Percentiles rank a stretch among this genome's conserved stretches.
These are phyloP conservation scores for Phaffia rhodozyma DNA, from an alignment of 1,284 basidiomycete genomes.

Conservation along the genomic window DNA sequence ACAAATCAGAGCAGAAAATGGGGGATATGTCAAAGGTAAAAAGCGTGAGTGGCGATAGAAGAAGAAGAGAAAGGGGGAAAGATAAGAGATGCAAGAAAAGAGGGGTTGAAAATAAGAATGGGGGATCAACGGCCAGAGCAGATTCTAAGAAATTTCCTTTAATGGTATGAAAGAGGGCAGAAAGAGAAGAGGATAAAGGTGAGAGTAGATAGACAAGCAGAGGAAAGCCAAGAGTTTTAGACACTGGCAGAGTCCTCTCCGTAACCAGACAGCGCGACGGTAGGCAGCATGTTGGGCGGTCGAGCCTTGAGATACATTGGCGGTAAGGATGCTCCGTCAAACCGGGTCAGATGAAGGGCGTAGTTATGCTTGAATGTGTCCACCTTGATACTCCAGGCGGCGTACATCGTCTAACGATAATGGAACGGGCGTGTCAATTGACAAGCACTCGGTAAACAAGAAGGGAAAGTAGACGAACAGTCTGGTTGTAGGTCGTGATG, in stretches of 20 bases:
- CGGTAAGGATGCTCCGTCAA: constrained; percentile 35
- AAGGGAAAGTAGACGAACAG: constrained; percentile 25
- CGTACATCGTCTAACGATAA: constrained; percentile 24
- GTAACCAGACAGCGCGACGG: constrained; percentile 31
- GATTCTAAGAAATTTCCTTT: too few species aligned
- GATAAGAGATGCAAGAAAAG: too few species aligned
- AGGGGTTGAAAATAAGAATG: too few species aligned
- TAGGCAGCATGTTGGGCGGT: constrained; percentile 38
- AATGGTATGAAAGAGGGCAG: too few species aligned
- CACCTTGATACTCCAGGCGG: constrained; percentile 33
- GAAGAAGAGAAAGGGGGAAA: too few species aligned
- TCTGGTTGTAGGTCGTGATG: constrained; percentile 64
- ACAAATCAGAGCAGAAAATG: too few species aligned
- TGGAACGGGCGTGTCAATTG: background rate
- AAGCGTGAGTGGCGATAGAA: too few species aligned
- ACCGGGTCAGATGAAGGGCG: constrained; percentile 30
- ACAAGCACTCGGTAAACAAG: background rate
- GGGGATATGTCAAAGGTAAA: too few species aligned
- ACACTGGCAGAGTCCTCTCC: background rate
- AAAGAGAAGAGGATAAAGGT: too few species aligned
- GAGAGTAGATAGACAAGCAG: too few species aligned
- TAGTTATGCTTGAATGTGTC: constrained; percentile 29
- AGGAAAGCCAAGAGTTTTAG: too few species aligned
- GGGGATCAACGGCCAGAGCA: too few species aligned
- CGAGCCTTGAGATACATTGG: constrained; percentile 32